phyloP scores from a whole-genome alignment of 805 yeast species.

The Candida xiaguanensis region DNA sequence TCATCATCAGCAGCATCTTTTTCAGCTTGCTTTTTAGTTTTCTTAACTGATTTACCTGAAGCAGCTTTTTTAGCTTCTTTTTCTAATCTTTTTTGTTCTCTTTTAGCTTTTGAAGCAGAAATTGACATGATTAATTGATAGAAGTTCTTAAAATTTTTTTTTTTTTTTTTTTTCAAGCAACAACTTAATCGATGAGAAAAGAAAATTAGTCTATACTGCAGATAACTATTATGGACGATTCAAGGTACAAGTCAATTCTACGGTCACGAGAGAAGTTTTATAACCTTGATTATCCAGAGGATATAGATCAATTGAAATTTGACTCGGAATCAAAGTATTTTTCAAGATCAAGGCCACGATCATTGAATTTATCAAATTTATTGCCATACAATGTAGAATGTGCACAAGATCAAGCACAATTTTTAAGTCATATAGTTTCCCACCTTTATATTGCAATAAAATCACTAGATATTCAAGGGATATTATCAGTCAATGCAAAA shows the following conservation, averaged over 20 bases:
- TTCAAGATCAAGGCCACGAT: slow-evolving; percentile 37
- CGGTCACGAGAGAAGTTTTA: slow-evolving; percentile 34
- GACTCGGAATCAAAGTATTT: slow-evolving; percentile 37
- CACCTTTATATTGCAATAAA: slow-evolving; percentile 76
- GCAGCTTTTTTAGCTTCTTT: slow-evolving; percentile 44
- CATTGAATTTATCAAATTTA: slow-evolving; percentile 37
- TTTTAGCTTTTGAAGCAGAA: slow-evolving; percentile 94
- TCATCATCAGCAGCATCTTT: slow-evolving; percentile 51
- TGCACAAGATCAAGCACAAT: slow-evolving; percentile 64
- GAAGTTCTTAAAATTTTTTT: slow-evolving; percentile 3
- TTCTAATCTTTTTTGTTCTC: slow-evolving; percentile 91
- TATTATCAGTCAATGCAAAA: slow-evolving; percentile 59
- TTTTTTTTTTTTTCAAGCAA: slow-evolving; percentile 3
- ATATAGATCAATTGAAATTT: slow-evolving; percentile 23
- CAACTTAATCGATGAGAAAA: slow-evolving; percentile 2
- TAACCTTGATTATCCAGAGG: slow-evolving; percentile 50
- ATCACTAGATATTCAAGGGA: slow-evolving; percentile 71
- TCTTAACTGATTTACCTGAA: slow-evolving; percentile 72
- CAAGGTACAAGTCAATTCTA: slow-evolving; percentile 27
- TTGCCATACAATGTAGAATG: slow-evolving; percentile 77
- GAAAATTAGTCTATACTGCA: slow-evolving; percentile 1
- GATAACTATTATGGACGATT: slow-evolving; percentile 18
- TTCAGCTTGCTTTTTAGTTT: slow-evolving; percentile 54
- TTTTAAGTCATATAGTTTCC: slow-evolving; percentile 73
- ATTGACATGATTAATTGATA: slow-evolving; percentile 37